phyloP scores from a whole-genome alignment of 306 rosid species.

The Acacia melanoxylon region DNA sequence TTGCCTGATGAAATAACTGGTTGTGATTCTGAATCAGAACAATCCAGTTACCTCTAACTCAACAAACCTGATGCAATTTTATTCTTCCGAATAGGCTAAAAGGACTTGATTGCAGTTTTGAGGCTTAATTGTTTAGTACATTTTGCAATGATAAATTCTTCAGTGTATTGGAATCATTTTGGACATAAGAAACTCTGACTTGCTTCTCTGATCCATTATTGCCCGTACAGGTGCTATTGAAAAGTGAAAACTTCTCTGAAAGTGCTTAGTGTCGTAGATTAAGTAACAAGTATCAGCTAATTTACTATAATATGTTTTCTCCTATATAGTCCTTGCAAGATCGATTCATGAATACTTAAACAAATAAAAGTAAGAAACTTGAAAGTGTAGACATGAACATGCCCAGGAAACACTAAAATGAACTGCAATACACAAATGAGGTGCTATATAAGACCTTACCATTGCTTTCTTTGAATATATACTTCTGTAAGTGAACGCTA shows the following conservation, averaged over 20 bases:
- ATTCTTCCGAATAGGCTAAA: not conserved
- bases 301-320: not conserved
- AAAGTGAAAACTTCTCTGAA: too few relatives aligned
- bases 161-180: not conserved
- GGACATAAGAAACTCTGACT: not conserved
- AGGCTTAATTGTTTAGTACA: not conserved
- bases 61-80: not conserved
- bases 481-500: constrained; percentile 79
- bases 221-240: not conserved
- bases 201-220: not conserved
- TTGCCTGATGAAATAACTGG: not conserved
- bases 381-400: not conserved
- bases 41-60: not conserved
- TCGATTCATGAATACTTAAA: not conserved
- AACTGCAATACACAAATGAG: not conserved
- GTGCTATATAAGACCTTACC: constrained; percentile 42
- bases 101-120: not conserved
- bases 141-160: not conserved
- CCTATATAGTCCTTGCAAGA: not conserved
- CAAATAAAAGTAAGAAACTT: constrained; percentile 1
- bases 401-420: not conserved
- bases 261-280: not conserved
- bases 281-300: not conserved
- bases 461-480: constrained; percentile 78
- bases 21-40: not conserved